These are phyloP conservation scores for Tritrichomonas foetus DNA, from an alignment of 208 protist species.

Conservation along the genomic window DNA sequence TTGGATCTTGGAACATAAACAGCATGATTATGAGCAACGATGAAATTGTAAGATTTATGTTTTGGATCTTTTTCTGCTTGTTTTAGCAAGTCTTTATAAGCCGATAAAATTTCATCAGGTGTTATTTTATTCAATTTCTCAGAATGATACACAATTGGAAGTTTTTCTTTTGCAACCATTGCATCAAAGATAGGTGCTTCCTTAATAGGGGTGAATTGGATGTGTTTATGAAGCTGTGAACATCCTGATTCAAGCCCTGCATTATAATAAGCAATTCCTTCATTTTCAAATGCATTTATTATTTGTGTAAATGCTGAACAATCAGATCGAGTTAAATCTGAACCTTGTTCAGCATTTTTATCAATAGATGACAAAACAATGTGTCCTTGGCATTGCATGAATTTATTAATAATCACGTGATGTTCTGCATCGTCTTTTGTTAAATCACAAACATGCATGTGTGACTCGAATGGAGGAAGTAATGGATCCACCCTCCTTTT, in stretches of 20 bases:
- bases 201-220: neutral
- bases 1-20: neutral
- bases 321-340: neutral
- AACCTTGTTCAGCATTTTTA: neutral
- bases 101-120: neutral
- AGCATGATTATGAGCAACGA: neutral
- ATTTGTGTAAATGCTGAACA: neutral
- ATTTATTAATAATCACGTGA: constrained; percentile 1
- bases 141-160: neutral
- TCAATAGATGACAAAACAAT: neutral
- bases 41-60: neutral
- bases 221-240: neutral
- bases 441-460: neutral
- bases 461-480: neutral
- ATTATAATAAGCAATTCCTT: neutral
- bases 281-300: neutral
- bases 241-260: neutral
- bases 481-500: neutral
- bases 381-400: neutral
- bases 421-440: neutral
- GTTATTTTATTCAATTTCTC: neutral
- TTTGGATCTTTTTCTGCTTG: neutral
- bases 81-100: neutral
- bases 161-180: neutral
- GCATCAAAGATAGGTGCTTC: neutral